A percentile compares a stretch with the other conserved stretches of the same genome.
Conservation (phyloP, 2,329 filamentous ascomycete genomes). For the Aspergillus fischeri region DNA sequence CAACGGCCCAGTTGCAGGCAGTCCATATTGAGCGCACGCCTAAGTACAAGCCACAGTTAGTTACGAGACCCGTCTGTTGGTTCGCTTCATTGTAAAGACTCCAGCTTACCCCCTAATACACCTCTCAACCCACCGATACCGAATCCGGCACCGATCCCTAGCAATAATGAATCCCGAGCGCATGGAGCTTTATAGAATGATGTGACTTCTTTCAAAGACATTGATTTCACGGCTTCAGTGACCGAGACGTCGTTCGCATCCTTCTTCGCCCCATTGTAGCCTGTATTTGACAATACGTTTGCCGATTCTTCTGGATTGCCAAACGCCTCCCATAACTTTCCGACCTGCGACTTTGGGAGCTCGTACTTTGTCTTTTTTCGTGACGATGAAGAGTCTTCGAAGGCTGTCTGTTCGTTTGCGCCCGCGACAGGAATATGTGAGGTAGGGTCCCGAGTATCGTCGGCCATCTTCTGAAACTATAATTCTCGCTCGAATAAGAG, state of each 20-base stretch:
- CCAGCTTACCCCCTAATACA: constrained; percentile 64
- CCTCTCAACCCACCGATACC: constrained; percentile 69
- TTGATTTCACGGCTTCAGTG: constrained; percentile 39
- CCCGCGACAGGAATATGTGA: constrained; percentile 8
- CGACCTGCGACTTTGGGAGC: constrained; percentile 42
- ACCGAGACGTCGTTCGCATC: constrained; percentile 40
- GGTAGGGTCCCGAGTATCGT: constrained; percentile 32
- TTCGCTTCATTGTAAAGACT: neutral
- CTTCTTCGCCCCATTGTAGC: constrained; percentile 59
- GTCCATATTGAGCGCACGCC: constrained; percentile 56
- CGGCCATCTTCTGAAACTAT: constrained; percentile 32
- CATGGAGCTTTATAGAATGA: constrained; percentile 77
- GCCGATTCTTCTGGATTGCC: constrained; percentile 47
- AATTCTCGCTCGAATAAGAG: constrained; percentile 1
- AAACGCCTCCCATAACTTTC: constrained; percentile 47
- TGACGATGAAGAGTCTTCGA: constrained; percentile 14
- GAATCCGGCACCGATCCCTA: constrained; percentile 77
- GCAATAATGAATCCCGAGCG: constrained; percentile 74
- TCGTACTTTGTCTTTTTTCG: constrained; percentile 39
- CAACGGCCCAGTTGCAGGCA: constrained; percentile 82
- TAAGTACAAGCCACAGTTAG: constrained; percentile 13
- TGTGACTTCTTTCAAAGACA: constrained; percentile 49
- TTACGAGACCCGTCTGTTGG: neutral
- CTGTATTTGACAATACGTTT: constrained; percentile 54
- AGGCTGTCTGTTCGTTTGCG: constrained; percentile 14